Base-by-base conservation (phyloP, 768 basidiomycete genomes). In the Termitomyces sp. region DNA sequence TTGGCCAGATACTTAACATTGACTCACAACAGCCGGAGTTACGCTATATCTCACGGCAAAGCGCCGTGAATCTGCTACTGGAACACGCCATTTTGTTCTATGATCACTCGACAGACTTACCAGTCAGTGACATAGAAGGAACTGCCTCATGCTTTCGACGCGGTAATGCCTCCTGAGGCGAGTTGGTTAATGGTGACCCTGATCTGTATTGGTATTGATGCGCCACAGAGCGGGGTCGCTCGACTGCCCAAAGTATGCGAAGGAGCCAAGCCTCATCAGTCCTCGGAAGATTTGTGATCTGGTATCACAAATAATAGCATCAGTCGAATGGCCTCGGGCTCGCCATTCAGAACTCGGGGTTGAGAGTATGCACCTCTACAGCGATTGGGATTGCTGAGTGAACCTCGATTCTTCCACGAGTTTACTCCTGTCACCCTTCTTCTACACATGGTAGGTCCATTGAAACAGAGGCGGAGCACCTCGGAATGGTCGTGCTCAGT, bases 401-500 rank as follows among this genome's bases (percentile, higher is more conserved):
- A 54, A 47, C 55, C 54, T 56, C 49, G 59, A 48, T 50, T 43
- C 27, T 43, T 25, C 45, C n/a, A 49, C 52, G 54, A 37, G 48
- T 50, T 37, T 43, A 32, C 25, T 25, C 41, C 49, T 41, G 55
- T 59, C 45, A 30, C 25, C 11, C 30, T 46, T 54, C 37, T 55
- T 56, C 53, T 46, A 45, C 56, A 17, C 53, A 48, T 55, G 58
- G 53, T 49, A 46, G 35, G 34, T 49, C 25, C 34, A 32, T 41
- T 32, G 23, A 51, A 30, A 17, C 27, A 51, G 8, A 50, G 49
- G n/a, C 21, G 8, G 17, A 37, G 21, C 23, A 7, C 62, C 59
- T 60, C 62, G 59, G 59, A n/a, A 60, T 49, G 53, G 47, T 23
- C 17, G 45, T 56, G 54, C 39, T 55, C 55, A 41, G 51, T 43